Conservation (phyloP, 2,329 filamentous ascomycete species). For the Verticillium nubilum region DNA sequence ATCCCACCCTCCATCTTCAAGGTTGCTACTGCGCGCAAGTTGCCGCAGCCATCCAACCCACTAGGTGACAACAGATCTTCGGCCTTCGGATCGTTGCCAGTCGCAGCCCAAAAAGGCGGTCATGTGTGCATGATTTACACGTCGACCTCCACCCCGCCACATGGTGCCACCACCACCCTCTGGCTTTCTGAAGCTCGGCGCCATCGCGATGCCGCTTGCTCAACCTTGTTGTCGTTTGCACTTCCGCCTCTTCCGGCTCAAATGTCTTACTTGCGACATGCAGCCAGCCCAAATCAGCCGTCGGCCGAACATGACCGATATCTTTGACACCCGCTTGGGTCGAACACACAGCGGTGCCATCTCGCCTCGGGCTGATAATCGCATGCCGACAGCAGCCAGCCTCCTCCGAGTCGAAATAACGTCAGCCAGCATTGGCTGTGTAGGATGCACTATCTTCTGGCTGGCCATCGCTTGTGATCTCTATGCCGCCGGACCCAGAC, state of each 20-base stretch:
- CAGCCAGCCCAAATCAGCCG: not conserved
- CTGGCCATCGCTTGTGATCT: not conserved
- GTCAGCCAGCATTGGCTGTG: not conserved
- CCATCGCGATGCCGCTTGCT: not conserved
- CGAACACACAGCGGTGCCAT: not conserved
- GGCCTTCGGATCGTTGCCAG: not conserved
- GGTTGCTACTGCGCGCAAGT: not conserved
- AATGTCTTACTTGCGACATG: not conserved
- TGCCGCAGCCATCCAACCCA: not conserved
- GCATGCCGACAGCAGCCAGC: not conserved
- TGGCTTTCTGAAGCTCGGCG: not conserved
- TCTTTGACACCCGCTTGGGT: not conserved
- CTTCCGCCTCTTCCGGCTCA: not conserved
- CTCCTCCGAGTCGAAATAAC: not conserved
- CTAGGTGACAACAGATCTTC: not conserved
- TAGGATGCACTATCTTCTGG: not conserved
- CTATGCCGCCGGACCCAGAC: not conserved
- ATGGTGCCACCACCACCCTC: not conserved
- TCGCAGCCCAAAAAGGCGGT: not conserved
- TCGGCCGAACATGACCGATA: not conserved
- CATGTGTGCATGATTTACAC: not conserved
- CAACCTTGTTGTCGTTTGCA: not conserved
- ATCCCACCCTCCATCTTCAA: not conserved
- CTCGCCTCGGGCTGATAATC: not conserved
- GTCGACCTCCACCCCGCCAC: not conserved